These are phyloP conservation scores for Coemansia sp. DNA, from an alignment of 192 early-diverging fungal genomes.

Conservation along the genomic window DNA sequence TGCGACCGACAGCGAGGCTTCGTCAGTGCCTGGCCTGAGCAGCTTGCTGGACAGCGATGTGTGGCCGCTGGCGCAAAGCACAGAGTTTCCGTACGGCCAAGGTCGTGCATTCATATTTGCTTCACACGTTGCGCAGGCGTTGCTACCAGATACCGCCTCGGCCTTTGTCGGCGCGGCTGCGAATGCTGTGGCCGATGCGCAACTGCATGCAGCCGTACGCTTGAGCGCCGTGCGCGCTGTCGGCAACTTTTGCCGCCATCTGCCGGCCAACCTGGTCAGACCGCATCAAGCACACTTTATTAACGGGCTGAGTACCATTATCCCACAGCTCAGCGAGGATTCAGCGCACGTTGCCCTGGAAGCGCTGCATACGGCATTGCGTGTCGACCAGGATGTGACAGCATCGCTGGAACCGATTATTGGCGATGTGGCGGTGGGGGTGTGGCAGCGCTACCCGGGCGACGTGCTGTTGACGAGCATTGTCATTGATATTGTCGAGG, in stretches of 20 bases:
- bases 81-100: slow-evolving; percentile 76
- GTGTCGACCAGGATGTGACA: slow-evolving; percentile 68
- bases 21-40: slow-evolving; percentile 61
- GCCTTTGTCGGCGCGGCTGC: slow-evolving; percentile 78
- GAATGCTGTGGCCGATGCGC: slow-evolving; percentile 54
- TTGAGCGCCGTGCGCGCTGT: slow-evolving; percentile 50
- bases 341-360: slow-evolving; percentile 51
- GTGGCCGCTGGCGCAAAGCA: slow-evolving; percentile 52
- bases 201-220: slow-evolving; percentile 42
- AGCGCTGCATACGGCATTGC: slow-evolving; percentile 36
- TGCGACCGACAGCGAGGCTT: slow-evolving; percentile 50
- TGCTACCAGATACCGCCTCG: slow-evolving; percentile 61
- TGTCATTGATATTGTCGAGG: slow-evolving; percentile 73
- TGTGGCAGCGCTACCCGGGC: slow-evolving; percentile 76
- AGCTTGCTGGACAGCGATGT: slow-evolving; percentile 81
- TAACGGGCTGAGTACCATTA: slow-evolving; percentile 36
- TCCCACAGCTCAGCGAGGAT: slow-evolving; percentile 46
- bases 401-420: slow-evolving; percentile 70
- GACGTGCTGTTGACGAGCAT: slow-evolving; percentile 74
- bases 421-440: slow-evolving; percentile 65
- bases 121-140: slow-evolving; percentile 67
- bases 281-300: slow-evolving; percentile 39
- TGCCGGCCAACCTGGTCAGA: slow-evolving; percentile 23
- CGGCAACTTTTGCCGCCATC: slow-evolving; percentile 41
- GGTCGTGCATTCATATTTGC: slow-evolving; percentile 89